Evolutionary conservation across 257 asterid genomes (phyloP).

Genomic region (Apocynum venetum): DNA sequence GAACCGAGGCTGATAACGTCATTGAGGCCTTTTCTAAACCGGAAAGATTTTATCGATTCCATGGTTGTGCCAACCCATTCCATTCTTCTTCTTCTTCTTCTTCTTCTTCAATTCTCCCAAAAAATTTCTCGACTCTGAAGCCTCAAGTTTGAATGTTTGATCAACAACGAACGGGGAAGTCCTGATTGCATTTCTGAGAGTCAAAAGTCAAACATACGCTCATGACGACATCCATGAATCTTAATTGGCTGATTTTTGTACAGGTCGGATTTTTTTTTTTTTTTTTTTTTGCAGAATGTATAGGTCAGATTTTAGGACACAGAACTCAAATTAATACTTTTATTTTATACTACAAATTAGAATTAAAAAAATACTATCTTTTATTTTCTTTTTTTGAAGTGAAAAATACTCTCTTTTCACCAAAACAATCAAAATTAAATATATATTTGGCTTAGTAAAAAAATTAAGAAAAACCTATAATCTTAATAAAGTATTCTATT

Average conservation of each 20-base stretch:
- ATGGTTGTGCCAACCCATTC: conserved; percentile 39
- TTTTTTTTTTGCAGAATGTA: too few relatives aligned
- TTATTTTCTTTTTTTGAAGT: background rate
- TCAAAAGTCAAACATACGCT: background rate
- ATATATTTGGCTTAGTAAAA: too few relatives aligned
- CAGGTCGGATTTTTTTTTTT: background rate
- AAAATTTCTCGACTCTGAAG: background rate
- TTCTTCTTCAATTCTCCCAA: conserved; percentile 1
- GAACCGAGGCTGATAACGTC: conserved; percentile 54
- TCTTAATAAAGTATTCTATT: too few relatives aligned
- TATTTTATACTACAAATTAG: too few relatives aligned
- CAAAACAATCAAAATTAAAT: too few relatives aligned
- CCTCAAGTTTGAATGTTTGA: background rate
- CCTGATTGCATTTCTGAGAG: background rate
- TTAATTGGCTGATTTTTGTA: conserved; percentile 42
- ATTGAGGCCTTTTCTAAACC: conserved; percentile 47
- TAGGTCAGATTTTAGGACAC: too few relatives aligned
- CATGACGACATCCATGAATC: conserved; percentile 29
- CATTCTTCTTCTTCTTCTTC: conserved; percentile 23
- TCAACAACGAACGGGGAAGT: background rate
- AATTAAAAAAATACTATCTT: too few relatives aligned
- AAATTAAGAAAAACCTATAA: too few relatives aligned
- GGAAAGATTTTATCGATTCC: conserved; percentile 45
- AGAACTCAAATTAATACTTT: background rate
- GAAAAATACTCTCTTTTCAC: too few relatives aligned